A percentile compares a stretch with the other conserved stretches of the same genome.
phyloP scores from a whole-genome alignment of 2,329 filamentous ascomycete genomes.

The Penicillium sp. region DNA sequence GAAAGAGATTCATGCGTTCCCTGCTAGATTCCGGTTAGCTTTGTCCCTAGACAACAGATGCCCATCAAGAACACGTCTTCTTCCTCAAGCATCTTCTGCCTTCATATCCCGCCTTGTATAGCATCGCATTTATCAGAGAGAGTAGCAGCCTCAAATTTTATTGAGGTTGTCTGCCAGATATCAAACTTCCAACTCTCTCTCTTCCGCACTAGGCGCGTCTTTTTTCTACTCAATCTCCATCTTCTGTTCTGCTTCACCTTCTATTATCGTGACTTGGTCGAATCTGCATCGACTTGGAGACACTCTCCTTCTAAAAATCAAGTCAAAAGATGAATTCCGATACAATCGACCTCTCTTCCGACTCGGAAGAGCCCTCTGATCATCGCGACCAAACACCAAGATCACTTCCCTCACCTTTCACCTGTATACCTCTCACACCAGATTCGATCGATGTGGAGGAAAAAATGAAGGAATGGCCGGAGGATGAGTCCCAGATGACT shows the following conservation, averaged over 20 bases:
- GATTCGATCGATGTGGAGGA: neutral
- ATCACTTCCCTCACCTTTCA: neutral
- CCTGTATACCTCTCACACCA: neutral
- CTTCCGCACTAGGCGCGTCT: neutral
- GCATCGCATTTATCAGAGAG: neutral
- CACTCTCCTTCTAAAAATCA: neutral
- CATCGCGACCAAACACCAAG: neutral
- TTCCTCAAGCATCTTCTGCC: neutral
- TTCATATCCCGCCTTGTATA: neutral
- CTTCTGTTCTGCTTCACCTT: neutral
- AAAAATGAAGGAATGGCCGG: neutral
- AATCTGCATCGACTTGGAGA: neutral
- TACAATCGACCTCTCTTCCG: conserved; percentile 1
- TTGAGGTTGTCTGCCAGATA: neutral
- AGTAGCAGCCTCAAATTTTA: neutral
- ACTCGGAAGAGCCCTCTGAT: neutral
- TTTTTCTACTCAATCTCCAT: neutral
- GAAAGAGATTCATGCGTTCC: neutral
- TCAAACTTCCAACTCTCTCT: neutral
- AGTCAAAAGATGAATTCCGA: neutral
- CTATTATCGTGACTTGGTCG: neutral
- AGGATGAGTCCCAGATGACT: neutral
- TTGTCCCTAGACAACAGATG: neutral
- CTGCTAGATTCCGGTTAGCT: neutral
- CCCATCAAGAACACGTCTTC: neutral